phyloP scores from a whole-genome alignment of 1,139 yeast genomes.

The Petasospora fabianii region DNA sequence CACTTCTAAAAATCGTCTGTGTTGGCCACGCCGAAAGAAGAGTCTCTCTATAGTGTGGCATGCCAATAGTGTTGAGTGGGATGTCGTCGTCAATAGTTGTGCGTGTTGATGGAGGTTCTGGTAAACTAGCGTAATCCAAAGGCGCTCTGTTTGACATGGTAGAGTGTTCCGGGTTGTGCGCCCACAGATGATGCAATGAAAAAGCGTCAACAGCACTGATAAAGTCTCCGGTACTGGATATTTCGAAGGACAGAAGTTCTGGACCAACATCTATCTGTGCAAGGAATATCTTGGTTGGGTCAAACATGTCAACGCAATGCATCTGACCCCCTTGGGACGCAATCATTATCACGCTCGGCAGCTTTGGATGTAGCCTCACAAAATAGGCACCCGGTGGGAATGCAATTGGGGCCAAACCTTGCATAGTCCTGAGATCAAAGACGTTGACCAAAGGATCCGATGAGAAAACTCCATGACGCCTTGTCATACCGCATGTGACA shows the following conservation, averaged over 20 bases:
- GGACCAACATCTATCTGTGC: constrained; percentile 58
- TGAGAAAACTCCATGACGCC: constrained; percentile 48
- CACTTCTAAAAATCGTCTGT: constrained; percentile 50
- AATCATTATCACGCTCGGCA: constrained; percentile 74
- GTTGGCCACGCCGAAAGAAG: constrained; percentile 79
- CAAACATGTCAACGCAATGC: constrained; percentile 79
- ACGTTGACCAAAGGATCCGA: constrained; percentile 78
- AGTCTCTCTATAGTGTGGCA: constrained; percentile 82
- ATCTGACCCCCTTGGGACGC: constrained; percentile 78
- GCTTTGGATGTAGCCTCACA: constrained; percentile 80
- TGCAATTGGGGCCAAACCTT: constrained; percentile 74
- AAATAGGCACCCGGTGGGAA: constrained; percentile 89
- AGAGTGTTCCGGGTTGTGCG: constrained; percentile 34
- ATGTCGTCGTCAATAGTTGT: constrained; percentile 38
- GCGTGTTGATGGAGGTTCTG: constrained; percentile 36
- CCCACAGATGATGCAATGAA: constrained; percentile 75
- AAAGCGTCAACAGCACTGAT: constrained; percentile 65
- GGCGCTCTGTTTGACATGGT: constrained; percentile 35
- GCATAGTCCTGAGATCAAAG: constrained; percentile 73
- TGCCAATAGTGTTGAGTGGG: constrained; percentile 72
- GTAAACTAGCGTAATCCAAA: constrained; percentile 29
- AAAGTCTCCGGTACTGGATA: constrained; percentile 81
- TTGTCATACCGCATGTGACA: constrained; percentile 79
- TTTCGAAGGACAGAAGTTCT: constrained; percentile 50
- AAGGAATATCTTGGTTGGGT: constrained; percentile 61